Evolutionary conservation across 2,329 filamentous ascomycete species (phyloP).

Genomic region (Aspergillus aculeatinus): DNA sequence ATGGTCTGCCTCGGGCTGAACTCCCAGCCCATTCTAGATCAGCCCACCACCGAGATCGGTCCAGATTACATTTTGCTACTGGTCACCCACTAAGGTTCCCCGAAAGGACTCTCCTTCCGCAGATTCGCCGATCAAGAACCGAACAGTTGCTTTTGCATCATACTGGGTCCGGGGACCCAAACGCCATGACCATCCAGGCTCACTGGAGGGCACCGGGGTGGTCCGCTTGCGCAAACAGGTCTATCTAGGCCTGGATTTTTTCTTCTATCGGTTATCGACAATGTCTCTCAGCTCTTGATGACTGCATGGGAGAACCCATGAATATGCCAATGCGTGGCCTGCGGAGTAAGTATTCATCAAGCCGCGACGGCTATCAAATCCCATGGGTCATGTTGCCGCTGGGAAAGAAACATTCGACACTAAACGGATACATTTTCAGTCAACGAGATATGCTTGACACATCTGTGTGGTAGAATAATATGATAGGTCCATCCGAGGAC

Average conservation of each 20-base stretch:
- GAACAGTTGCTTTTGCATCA: neutral
- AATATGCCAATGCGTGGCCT: neutral
- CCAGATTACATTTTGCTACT: neutral
- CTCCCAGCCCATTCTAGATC: neutral
- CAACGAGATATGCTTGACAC: too few relatives aligned
- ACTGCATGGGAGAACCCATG: neutral
- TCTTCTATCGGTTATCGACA: neutral
- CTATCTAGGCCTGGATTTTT: neutral
- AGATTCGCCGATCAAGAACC: neutral
- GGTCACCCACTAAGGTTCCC: neutral
- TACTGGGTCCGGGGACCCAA: neutral
- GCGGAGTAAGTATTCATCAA: neutral
- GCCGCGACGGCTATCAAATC: neutral
- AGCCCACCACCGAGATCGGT: neutral
- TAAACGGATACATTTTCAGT: neutral
- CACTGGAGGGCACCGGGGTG: neutral
- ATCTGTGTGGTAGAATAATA: neutral
- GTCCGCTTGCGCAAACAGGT: neutral
- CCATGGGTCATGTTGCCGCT: neutral
- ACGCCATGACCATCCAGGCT: too few relatives aligned
- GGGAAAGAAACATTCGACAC: neutral
- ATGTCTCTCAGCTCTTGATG: neutral
- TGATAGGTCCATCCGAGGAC: neutral
- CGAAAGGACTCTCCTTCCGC: neutral
- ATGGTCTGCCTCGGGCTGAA: neutral